A percentile compares a stretch with the other conserved stretches of the same genome.
Evolutionary conservation across 257 asterid species (phyloP).

Genomic region (Ligustrum vulgare): DNA sequence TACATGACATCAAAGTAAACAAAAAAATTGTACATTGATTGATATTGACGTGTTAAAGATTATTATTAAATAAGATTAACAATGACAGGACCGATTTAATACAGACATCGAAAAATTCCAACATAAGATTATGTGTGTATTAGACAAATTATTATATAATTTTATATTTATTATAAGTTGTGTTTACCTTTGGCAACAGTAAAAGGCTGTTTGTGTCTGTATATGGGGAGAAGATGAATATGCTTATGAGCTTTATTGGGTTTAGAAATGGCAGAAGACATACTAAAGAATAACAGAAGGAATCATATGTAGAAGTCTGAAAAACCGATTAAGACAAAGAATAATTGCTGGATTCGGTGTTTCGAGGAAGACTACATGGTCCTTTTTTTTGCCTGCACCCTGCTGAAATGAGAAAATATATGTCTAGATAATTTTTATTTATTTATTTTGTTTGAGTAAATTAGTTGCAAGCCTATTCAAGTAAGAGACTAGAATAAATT

Average conservation of each 20-base stretch:
- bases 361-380: background rate
- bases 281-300: slow-evolving; percentile 24
- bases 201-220: slow-evolving; percentile 45
- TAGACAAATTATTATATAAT: background rate
- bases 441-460: background rate
- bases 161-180: background rate
- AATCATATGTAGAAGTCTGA: slow-evolving; percentile 12
- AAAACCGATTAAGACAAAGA: slow-evolving; percentile 24
- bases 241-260: slow-evolving; percentile 44
- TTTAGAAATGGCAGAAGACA: slow-evolving; percentile 28
- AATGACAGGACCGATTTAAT: background rate
- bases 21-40: no score
- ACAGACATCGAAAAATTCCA: background rate
- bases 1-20: background rate
- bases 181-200: slow-evolving; percentile 34
- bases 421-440: background rate
- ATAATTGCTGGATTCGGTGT: slow-evolving; percentile 17
- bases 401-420: background rate
- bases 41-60: background rate
- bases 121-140: background rate
- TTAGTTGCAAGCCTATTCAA: background rate
- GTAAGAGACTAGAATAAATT: background rate
- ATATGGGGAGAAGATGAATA: slow-evolving; percentile 36
- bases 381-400: background rate
- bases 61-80: background rate